Conservation (phyloP, 306 rosid genomes). For the Psophocarpus tetragonolobus region DNA sequence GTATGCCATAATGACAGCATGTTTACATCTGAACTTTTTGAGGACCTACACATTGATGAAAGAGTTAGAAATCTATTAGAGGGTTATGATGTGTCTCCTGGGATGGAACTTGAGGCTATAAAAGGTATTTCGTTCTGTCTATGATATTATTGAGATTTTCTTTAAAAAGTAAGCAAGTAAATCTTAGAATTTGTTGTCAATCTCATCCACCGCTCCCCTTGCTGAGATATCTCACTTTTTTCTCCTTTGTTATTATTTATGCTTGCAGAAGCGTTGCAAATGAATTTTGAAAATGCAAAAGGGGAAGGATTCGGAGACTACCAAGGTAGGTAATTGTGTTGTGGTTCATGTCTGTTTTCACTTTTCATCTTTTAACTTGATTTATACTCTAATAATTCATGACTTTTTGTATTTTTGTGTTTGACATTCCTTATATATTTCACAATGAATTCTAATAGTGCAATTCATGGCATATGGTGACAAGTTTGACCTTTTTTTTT, state of each 20-base stretch:
- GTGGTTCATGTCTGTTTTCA: not conserved
- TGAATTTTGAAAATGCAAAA: constrained; percentile 59
- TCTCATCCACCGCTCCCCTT: not conserved
- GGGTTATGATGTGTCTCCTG: constrained; percentile 81
- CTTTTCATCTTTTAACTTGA: not conserved
- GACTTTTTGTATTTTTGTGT: not conserved
- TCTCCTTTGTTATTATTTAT: constrained; percentile 25
- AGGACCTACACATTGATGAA: constrained; percentile 77
- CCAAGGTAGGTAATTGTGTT: constrained; percentile 56
- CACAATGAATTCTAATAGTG: too few relatives aligned
- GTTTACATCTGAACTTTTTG: constrained; percentile 50
- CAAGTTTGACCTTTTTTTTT: not conserved
- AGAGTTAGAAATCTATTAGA: constrained; percentile 72
- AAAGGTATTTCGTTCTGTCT: constrained; percentile 54
- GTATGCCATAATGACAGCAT: constrained; percentile 37
- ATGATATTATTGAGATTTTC: constrained; percentile 19
- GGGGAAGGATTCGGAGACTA: constrained; percentile 55
- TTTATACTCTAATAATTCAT: not conserved
- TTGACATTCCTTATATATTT: constrained; percentile 17
- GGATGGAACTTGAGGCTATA: constrained; percentile 80
- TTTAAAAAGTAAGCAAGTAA: not conserved
- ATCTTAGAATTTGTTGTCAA: constrained; percentile 2
- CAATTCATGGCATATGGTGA: too few relatives aligned
- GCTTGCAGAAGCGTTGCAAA: constrained; percentile 82
- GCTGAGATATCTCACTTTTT: constrained; percentile 26